phyloP scores from a whole-genome alignment of 108 stramenopile genomes.

The Conticribra guillardii region DNA sequence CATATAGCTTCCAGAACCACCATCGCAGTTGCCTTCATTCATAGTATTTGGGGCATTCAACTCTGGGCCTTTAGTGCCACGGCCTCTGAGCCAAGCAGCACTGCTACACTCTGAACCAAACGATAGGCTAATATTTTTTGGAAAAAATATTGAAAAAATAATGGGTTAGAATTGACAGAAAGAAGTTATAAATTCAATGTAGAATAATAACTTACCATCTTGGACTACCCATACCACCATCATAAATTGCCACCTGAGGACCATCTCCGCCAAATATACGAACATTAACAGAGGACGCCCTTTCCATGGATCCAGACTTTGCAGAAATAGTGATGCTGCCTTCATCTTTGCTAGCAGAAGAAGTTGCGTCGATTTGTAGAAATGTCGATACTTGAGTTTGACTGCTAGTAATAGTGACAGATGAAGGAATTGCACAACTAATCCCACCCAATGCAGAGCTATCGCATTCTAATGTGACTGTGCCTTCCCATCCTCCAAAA shows the following conservation, averaged over 20 bases:
- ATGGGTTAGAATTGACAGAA: no score
- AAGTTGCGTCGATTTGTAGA: neutral
- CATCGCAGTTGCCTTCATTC: conserved; percentile 4
- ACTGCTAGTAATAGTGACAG: neutral
- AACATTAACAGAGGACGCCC: neutral
- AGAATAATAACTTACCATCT: neutral
- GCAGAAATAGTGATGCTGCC: neutral
- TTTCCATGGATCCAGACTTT: neutral
- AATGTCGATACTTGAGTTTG: neutral
- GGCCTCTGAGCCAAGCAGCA: neutral
- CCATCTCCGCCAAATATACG: neutral
- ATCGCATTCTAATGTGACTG: neutral
- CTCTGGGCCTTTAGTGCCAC: neutral
- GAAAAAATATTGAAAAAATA: no score
- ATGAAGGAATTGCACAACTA: neutral
- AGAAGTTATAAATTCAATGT: no score
- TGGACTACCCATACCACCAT: neutral
- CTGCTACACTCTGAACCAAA: neutral
- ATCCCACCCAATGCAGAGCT: neutral
- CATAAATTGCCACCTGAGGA: neutral
- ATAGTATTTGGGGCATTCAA: conserved; percentile 13
- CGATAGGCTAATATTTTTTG: no score
- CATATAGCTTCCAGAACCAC: conserved; percentile 9
- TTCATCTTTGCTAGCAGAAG: neutral
- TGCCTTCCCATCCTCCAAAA: neutral